phyloP scores from a whole-genome alignment of 164 flowering plant genomes.

The Nymphaea thermarum region DNA sequence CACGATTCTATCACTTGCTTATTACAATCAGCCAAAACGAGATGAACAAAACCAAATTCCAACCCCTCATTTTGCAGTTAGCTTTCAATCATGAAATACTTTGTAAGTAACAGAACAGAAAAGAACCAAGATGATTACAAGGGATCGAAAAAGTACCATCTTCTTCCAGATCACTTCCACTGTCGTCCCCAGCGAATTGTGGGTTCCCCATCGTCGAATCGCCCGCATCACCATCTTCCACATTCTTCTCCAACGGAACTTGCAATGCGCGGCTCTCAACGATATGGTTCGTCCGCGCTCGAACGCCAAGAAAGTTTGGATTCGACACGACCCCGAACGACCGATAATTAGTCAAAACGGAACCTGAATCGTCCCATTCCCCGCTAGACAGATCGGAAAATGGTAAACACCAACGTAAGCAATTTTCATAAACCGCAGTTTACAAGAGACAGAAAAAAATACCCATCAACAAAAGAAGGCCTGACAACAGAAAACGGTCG shows the following conservation, averaged over 20 bases:
- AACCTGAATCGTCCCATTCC: conserved; percentile 67
- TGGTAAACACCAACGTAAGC: not conserved
- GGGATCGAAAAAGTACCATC: conserved; percentile 41
- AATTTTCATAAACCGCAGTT: not conserved
- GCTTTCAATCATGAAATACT: not conserved
- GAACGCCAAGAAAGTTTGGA: conserved; percentile 65
- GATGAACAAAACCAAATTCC: too few species aligned
- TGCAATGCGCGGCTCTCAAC: conserved; percentile 52
- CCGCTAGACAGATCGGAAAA: not conserved
- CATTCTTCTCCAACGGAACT: conserved; percentile 24
- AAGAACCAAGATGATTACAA: not conserved
- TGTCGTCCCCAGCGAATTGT: conserved; percentile 45
- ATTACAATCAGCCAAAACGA: too few species aligned
- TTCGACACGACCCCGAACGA: conserved; percentile 81
- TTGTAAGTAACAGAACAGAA: not conserved
- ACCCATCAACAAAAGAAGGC: not conserved
- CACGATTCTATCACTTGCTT: too few species aligned
- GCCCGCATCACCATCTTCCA: not conserved
- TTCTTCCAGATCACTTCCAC: conserved; percentile 94
- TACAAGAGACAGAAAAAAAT: not conserved
- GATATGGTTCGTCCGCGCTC: conserved; percentile 49
- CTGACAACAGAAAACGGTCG: not conserved
- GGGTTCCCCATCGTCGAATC: not conserved
- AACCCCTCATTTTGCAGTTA: too few species aligned
- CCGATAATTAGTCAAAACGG: conserved; percentile 64